Conservation (phyloP, 2,329 filamentous ascomycete species). For the Bipolaris zeicola region DNA sequence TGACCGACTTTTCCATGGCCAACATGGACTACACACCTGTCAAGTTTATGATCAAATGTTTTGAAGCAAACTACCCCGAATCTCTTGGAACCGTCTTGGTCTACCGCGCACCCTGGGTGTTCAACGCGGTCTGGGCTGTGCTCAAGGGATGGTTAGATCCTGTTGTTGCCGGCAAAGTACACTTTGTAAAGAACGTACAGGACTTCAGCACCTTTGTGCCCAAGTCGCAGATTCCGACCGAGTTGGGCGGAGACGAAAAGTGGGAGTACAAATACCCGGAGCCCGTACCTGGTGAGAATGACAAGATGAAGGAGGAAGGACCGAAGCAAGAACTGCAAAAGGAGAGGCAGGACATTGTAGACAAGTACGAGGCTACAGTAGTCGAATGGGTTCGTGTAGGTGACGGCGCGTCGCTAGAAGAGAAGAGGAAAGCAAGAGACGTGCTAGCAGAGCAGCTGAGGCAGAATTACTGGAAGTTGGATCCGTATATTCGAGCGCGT, state of each 20-base stretch:
- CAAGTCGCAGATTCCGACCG: conserved; percentile 72
- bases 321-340: conserved; percentile 68
- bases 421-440: conserved; percentile 63
- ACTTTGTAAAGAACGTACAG: conserved; percentile 83
- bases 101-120: conserved; percentile 96
- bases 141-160: conserved; percentile 96
- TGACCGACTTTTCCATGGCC: conserved; percentile 89
- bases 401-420: conserved; percentile 43
- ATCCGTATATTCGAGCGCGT: conserved; percentile 82
- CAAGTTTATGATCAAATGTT: conserved; percentile 99
- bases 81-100: conserved; percentile 87
- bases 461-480: conserved; percentile 84
- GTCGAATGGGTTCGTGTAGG: conserved; percentile 72
- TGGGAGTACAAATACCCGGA: conserved; percentile 86
- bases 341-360: conserved; percentile 68
- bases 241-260: conserved; percentile 83
- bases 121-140: conserved; percentile 96
- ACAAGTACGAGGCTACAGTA: conserved; percentile 75
- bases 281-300: conserved; percentile 76
- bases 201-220: conserved; percentile 81
- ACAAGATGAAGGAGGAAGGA: conserved; percentile 66
- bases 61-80: conserved; percentile 98
- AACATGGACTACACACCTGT: conserved; percentile 99
- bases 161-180: conserved; percentile 90
- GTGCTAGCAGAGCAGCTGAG: conserved; percentile 67